Evolutionary conservation across 495 filamentous ascomycete genomes (phyloP), one percentile per base, ranked within the genome.

Genomic region (Neurospora tetraspora): DNA sequence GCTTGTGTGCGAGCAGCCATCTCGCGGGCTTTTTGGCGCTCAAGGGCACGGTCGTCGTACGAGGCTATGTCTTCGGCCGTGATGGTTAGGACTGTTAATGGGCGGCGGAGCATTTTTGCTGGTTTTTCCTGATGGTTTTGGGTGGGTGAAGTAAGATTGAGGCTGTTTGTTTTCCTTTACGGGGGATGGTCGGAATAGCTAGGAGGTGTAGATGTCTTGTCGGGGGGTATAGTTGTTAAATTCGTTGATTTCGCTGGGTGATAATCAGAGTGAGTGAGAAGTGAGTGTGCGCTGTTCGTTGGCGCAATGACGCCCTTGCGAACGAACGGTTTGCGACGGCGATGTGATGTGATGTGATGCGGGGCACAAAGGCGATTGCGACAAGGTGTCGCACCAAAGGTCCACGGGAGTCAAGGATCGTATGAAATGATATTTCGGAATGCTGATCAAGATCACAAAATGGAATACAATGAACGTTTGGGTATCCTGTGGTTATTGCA

Each of bases 21-120:
- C 10, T 77, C 78, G 40, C 70, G 71, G 1, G 74, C 72, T 18
- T 74, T 73, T 38, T 70, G 65, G 10, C 81, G 80, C 14, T 80
- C 81, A 8, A 73, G 80, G 34, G 82, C 78, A 6, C 82, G 77
- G 76, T 95, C 91, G 82, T 94, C 92, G 81, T 93, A 94, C 59
- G 88, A 85, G 36, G 89, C 86, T 45, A 96, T 81, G 78, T 96
- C 93, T 81, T 95, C 92, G 11, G 89, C 84, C 0, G 93, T 95
- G 43, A 96, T 85, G 70, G 88, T 86, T 74, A 96, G 92, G 37
- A 89, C 86, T 6, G 93, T 96, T 3, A 92, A 91, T 68, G 91
- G 90, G 42, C 93, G 90, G 77, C 93, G 93, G 72, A 96, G 90
- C 93, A 96, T 96, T 20, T 68, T 76, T 20, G n/a, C 2, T 20